Conservation (phyloP, 495 filamentous ascomycete species). For the Xylaria sp. region DNA sequence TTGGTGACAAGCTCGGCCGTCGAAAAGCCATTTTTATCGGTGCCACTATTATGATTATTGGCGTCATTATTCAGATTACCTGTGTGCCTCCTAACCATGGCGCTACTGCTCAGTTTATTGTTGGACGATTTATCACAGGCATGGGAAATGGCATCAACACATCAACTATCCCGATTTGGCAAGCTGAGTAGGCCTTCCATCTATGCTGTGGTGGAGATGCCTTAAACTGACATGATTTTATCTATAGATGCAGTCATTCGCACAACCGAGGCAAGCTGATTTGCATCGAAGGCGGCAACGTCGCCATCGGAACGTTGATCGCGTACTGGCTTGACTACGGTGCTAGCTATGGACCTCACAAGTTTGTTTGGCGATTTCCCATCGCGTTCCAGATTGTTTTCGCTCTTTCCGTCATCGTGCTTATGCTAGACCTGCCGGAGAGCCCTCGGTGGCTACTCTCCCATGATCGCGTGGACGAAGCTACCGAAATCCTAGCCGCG, state of each 20-base stretch:
- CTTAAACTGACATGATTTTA: constrained; percentile 25
- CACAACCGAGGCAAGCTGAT: constrained; percentile 76
- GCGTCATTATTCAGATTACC: constrained; percentile 70
- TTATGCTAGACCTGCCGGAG: constrained; percentile 71
- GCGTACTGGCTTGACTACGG: constrained; percentile 82
- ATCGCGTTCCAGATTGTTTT: constrained; percentile 78
- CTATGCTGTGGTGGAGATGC: constrained; percentile 32
- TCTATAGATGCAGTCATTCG: constrained; percentile 66
- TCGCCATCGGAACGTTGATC: constrained; percentile 73
- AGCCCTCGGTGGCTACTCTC: constrained; percentile 75
- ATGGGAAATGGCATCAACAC: constrained; percentile 77
- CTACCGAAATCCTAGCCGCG: constrained; percentile 66
- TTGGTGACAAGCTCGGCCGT: constrained; percentile 74
- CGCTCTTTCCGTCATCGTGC: constrained; percentile 64
- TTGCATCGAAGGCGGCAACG: constrained; percentile 77
- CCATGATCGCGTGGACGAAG: constrained; percentile 69
- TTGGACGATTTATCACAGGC: constrained; percentile 72
- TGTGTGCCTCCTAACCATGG: constrained; percentile 43
- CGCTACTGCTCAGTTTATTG: constrained; percentile 68
- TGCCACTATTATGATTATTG: constrained; percentile 70
- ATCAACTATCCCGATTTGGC: constrained; percentile 75
- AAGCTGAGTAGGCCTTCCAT: constrained; percentile 67
- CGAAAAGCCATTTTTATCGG: constrained; percentile 74
- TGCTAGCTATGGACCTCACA: constrained; percentile 64
- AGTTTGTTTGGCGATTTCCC: constrained; percentile 74